Conservation (phyloP, 352 stramenopile genomes). For the Pythium pectinolyticum region DNA sequence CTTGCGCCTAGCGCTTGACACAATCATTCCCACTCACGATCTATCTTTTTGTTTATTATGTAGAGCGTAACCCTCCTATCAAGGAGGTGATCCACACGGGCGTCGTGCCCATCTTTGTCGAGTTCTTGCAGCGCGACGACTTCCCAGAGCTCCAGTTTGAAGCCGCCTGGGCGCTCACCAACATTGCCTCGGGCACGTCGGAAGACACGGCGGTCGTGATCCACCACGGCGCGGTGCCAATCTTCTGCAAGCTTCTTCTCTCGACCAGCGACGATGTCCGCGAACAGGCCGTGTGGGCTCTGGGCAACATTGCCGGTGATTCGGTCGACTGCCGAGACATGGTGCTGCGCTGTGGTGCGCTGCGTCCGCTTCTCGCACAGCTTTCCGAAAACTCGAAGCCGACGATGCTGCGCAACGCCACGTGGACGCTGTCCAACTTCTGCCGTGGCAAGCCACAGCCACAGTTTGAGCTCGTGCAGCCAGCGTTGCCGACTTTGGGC, state of each 20-base stretch:
- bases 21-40: constrained; percentile 15
- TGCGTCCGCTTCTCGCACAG: constrained; percentile 94
- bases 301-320: constrained; percentile 99
- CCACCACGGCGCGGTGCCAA: constrained; percentile 95
- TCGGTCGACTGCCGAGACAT: constrained; percentile 96
- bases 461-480: constrained; percentile 82
- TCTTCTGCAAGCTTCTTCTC: constrained; percentile 96
- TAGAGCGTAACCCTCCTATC: constrained; percentile 98
- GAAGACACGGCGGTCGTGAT: constrained; percentile 98
- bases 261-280: constrained; percentile 97
- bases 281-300: constrained; percentile 96
- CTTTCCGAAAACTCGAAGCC: constrained; percentile 95
- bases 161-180: constrained; percentile 99
- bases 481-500: constrained; percentile 93
- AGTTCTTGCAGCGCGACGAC: constrained; percentile 96
- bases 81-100: constrained; percentile 98
- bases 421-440: constrained; percentile 99
- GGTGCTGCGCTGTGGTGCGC: constrained; percentile 91
- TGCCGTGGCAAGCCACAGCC: constrained; percentile 90
- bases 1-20: neutral
- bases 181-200: constrained; percentile 98
- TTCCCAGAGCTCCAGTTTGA: constrained; percentile 96
- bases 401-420: constrained; percentile 98
- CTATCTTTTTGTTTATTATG: neutral
- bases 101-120: constrained; percentile 97